phyloP scores from a whole-genome alignment of 306 rosid genomes.

The Cyamopsis tetragonoloba region DNA sequence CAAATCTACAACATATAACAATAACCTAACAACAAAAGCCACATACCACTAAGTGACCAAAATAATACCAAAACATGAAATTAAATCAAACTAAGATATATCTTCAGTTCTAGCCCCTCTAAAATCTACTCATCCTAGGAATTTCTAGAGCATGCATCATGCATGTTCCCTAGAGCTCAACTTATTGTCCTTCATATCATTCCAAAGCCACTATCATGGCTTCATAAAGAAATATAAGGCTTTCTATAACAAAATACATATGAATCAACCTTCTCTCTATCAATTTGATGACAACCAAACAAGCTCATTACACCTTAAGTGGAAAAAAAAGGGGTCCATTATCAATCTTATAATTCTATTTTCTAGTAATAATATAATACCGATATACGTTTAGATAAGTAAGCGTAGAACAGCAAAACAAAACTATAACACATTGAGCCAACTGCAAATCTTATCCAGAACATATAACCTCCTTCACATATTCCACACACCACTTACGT shows the following conservation, averaged over 20 bases:
- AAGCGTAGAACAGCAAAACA: neutral
- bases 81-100: neutral
- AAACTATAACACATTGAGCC: neutral
- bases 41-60: too few relatives aligned
- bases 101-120: conserved; percentile 3
- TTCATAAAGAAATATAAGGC: neutral
- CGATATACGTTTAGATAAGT: neutral
- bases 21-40: too few relatives aligned
- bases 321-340: too few relatives aligned
- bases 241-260: neutral
- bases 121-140: neutral
- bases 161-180: neutral
- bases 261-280: neutral
- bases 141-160: neutral
- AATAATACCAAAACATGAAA: neutral
- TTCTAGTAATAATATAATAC: neutral
- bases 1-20: neutral
- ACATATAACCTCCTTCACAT: neutral
- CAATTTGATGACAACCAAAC: neutral
- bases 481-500: neutral
- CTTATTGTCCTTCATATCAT: neutral
- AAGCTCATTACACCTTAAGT: neutral
- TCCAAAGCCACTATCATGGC: neutral
- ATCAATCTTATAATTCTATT: neutral
- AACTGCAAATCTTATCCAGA: neutral